Evolutionary conservation across 2,329 filamentous ascomycete species (phyloP).

Genomic region (Penicillium sp.): DNA sequence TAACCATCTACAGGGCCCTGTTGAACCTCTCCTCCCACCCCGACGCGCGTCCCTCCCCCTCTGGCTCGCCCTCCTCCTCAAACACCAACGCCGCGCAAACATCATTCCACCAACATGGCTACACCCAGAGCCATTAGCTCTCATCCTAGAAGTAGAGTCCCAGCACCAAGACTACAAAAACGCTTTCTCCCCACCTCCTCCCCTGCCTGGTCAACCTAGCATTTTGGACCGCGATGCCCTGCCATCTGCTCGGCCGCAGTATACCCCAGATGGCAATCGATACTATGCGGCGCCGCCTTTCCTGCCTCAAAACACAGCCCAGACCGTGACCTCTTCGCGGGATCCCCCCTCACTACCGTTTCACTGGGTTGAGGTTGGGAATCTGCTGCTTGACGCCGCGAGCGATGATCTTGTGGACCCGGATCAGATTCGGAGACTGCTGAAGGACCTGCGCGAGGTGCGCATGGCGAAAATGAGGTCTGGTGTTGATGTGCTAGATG

Average conservation of each 20-base stretch:
- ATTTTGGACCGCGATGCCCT: slow-evolving; percentile 25
- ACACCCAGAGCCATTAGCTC: slow-evolving; percentile 68
- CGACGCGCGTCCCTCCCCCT: slow-evolving; percentile 77
- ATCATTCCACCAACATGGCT: slow-evolving; percentile 92
- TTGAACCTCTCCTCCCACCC: slow-evolving; percentile 74
- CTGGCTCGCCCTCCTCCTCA: slow-evolving; percentile 93
- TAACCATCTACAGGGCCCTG: slow-evolving; percentile 63
- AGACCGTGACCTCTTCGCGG: slow-evolving; percentile 54
- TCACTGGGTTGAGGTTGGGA: slow-evolving; percentile 90
- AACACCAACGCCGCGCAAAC: slow-evolving; percentile 90
- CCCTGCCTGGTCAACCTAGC: slow-evolving; percentile 54
- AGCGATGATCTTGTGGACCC: slow-evolving; percentile 76
- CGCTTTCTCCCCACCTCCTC: slow-evolving; percentile 75
- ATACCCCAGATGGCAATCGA: slow-evolving; percentile 41
- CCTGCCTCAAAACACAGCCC: slow-evolving; percentile 70
- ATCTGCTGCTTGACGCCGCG: slow-evolving; percentile 81
- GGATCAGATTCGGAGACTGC: slow-evolving; percentile 69
- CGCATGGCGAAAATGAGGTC: slow-evolving; percentile 83
- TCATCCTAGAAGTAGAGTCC: slow-evolving; percentile 80
- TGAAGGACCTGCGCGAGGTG: slow-evolving; percentile 83
- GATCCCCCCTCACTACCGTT: slow-evolving; percentile 65
- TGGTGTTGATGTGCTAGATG: slow-evolving; percentile 68
- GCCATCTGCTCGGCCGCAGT: slow-evolving; percentile 30
- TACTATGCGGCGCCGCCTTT: slow-evolving; percentile 68
- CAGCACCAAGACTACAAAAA: slow-evolving; percentile 60